Percentiles rank a stretch among this genome's conserved stretches.
Conservation (phyloP, 2,329 filamentous ascomycete genomes). For the Stylonectria norvegica region DNA sequence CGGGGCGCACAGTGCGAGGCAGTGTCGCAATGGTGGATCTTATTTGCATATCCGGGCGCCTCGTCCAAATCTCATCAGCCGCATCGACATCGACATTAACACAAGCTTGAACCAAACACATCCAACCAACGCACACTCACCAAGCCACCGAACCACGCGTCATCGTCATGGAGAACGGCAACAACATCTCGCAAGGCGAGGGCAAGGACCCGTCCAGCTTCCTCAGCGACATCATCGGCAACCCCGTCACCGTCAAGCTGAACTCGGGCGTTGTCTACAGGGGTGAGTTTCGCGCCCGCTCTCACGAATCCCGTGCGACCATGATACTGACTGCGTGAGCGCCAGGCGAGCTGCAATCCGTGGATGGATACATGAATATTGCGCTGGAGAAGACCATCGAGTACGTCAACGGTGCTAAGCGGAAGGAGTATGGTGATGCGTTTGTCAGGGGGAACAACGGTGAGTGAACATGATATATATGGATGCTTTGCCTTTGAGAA, state of each 20-base stretch:
- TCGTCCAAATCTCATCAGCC: conserved; percentile 17
- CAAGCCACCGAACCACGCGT: not conserved
- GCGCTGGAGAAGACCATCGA: conserved; percentile 94
- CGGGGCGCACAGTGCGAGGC: conserved; percentile 23
- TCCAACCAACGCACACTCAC: conserved; percentile 7
- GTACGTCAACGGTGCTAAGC: conserved; percentile 79
- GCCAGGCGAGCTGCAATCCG: conserved; percentile 87
- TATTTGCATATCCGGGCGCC: conserved; percentile 21
- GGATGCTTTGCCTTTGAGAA: not conserved
- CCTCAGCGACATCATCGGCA: conserved; percentile 89
- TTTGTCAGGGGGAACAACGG: conserved; percentile 97
- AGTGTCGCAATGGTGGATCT: conserved; percentile 13
- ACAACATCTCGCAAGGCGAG: conserved; percentile 58
- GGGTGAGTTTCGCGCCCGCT: conserved; percentile 51
- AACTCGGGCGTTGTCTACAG: conserved; percentile 99
- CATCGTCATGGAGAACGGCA: conserved; percentile 70
- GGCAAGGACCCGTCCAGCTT: conserved; percentile 93
- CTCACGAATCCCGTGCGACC: conserved; percentile 2
- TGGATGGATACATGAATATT: conserved; percentile 99
- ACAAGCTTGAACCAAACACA: too few relatives aligned
- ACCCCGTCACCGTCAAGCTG: conserved; percentile 91
- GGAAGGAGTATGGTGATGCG: conserved; percentile 84
- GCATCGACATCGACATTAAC: not conserved
- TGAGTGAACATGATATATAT: conserved; percentile 41
- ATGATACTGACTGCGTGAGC: conserved; percentile 10